These are phyloP conservation scores for Besnoitia besnoiti DNA, from an alignment of 169 alveolate species.

Conservation along the genomic window DNA sequence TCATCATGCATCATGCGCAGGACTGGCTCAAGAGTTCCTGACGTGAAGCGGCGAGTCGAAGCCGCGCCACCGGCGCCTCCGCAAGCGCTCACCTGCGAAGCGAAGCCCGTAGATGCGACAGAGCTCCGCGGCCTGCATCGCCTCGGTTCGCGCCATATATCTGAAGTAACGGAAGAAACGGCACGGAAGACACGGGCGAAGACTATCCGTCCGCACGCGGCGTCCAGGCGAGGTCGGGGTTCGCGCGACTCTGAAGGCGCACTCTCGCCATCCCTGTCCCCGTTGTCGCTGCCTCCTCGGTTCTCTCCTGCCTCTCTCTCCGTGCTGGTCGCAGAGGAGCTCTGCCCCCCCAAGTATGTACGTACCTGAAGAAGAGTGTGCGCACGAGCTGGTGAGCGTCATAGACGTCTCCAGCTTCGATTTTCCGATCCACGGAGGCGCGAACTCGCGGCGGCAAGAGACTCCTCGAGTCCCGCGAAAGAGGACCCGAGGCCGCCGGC, in stretches of 20 bases:
- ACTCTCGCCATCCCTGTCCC: no score
- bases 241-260: no score
- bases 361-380: constrained; percentile 7
- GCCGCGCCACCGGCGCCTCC: no score
- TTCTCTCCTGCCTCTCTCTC: background rate
- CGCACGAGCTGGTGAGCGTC: constrained; percentile 4
- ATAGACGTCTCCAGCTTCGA: background rate
- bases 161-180: background rate
- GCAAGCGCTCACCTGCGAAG: background rate
- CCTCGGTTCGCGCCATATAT: background rate
- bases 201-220: no score
- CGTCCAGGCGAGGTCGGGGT: no score
- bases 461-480: background rate
- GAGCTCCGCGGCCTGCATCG: background rate
- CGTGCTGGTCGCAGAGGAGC: background rate
- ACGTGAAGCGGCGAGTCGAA: no score
- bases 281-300: background rate
- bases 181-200: background rate
- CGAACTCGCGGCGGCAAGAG: background rate
- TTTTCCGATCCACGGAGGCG: background rate
- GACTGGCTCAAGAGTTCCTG: no score
- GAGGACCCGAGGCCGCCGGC: background rate
- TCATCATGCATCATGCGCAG: no score
- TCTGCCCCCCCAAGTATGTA: background rate
- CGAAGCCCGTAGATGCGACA: background rate